Percentiles rank a stretch among this genome's conserved stretches.
phyloP scores from a whole-genome alignment of 1,139 yeast genomes.

The Nematodospora anomalae region DNA sequence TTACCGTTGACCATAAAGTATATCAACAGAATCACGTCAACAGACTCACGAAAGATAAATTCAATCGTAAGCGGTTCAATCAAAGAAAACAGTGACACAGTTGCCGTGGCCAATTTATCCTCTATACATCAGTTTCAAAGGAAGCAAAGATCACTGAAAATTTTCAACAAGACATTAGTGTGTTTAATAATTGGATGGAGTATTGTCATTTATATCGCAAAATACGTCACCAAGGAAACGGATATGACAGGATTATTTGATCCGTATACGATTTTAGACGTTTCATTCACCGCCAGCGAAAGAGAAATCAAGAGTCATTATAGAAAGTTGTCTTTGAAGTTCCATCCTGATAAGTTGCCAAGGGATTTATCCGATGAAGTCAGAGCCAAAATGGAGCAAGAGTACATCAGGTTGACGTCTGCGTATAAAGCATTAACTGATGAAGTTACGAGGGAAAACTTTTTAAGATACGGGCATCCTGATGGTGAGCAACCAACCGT shows the following conservation, averaged over 20 bases:
- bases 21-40: slow-evolving; percentile 26
- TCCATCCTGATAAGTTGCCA: slow-evolving; percentile 91
- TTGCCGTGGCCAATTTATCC: slow-evolving; percentile 42
- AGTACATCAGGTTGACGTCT: slow-evolving; percentile 78
- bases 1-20: slow-evolving; percentile 67
- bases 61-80: slow-evolving; percentile 35
- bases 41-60: slow-evolving; percentile 26
- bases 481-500: slow-evolving; percentile 94
- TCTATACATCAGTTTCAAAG: slow-evolving; percentile 43
- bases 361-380: slow-evolving; percentile 64
- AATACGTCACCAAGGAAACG: slow-evolving; percentile 49
- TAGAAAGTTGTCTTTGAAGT: slow-evolving; percentile 81
- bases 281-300: slow-evolving; percentile 67
- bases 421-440: slow-evolving; percentile 97
- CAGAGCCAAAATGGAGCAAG: slow-evolving; percentile 62
- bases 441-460: slow-evolving; percentile 80
- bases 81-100: slow-evolving; percentile 25
- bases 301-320: slow-evolving; percentile 79
- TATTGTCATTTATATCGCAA: slow-evolving; percentile 50
- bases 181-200: slow-evolving; percentile 69
- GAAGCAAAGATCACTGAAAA: slow-evolving; percentile 35
- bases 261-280: slow-evolving; percentile 85
- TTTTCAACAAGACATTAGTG: slow-evolving; percentile 47
- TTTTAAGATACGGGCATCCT: slow-evolving; percentile 89
- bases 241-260: slow-evolving; percentile 60